phyloP scores from a whole-genome alignment of 140 eudicot species.

The Ambrosia hybrid region DNA sequence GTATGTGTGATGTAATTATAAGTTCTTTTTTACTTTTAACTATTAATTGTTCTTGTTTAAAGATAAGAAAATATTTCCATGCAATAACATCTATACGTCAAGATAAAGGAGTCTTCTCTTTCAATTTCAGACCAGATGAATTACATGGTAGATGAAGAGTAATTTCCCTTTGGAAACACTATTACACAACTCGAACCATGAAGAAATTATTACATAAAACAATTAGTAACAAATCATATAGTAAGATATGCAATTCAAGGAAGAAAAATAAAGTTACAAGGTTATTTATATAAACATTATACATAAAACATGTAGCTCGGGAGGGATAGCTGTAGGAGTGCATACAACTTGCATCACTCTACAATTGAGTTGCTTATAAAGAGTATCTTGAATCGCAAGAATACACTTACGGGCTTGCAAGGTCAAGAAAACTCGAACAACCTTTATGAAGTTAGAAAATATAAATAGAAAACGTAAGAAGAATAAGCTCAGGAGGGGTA shows the following conservation, averaged over 20 bases:
- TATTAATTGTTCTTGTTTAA: neutral
- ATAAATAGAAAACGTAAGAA: constrained; percentile 34
- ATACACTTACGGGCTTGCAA: constrained; percentile 54
- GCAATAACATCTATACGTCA: neutral
- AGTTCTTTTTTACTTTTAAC: neutral
- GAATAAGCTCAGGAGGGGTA: constrained; percentile 85
- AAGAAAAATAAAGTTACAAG: neutral
- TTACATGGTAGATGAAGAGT: constrained; percentile 5
- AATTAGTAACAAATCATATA: neutral
- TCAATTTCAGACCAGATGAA: constrained; percentile 13
- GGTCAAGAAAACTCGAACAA: constrained; percentile 71
- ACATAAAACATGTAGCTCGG: constrained; percentile 20
- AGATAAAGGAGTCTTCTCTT: neutral
- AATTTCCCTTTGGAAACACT: neutral
- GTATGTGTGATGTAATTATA: too few relatives aligned
- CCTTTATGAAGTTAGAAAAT: constrained; percentile 37
- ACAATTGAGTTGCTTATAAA: neutral
- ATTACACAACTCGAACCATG: constrained; percentile 7
- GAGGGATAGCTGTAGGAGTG: constrained; percentile 18
- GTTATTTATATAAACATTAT: neutral
- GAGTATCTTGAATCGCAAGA: constrained; percentile 15
- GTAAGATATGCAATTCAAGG: neutral
- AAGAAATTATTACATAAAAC: constrained; percentile 17
- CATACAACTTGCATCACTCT: constrained; percentile 1
- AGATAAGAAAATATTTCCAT: neutral